Evolutionary conservation across 2,329 filamentous ascomycete genomes (phyloP), one percentile per base, ranked within the genome.

Genomic region (Hirsutella thompsonii): DNA sequence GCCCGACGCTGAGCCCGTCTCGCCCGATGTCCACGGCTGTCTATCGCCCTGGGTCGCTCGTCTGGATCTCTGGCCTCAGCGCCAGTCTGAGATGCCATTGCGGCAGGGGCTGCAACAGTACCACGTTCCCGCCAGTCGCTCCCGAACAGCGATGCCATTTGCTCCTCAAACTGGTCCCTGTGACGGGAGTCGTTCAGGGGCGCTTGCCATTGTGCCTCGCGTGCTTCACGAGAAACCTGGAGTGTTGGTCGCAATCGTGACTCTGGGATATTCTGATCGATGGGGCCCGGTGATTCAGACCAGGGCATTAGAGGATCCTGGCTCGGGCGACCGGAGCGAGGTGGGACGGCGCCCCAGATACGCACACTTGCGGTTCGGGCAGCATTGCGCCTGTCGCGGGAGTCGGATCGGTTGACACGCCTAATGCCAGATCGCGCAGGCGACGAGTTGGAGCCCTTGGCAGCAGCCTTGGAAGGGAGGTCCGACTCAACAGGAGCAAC

Each of bases 401-500:
- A 45, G 21, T 56, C 56, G 18, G 48, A 39, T 13, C 60, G 62
- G 41, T 49, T 52, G 19, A 48, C 39, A 42, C 63, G 64, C 38
- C 65, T 60, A 32, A 68, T 67, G n/a, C 58, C 51, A 10, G 65
- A 61, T 38, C 64, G 64, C 36, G 56, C 48, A 32, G 55, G 54
- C 20, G 59, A 59, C 5, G 54, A 46, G 16, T 49, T 42, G 34
- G 48, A 39, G 39, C 33, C 44, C 43, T 59, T 66, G 30, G 50
- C 48, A 20, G 57, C 46, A 28, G 58, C 40, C 46, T 65, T 66
- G 37, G 54, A 48, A 13, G 56, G 49, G 36, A 67, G 41, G 45
- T 68, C 64, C 37, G 66, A 66, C 48, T 68, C 62, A 47, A 67
- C 60, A 28, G 64, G 66, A 30, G 66, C 63, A 40, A 68, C 52